Percentiles rank a stretch among this genome's conserved stretches.
These are phyloP conservation scores for Epichloe gansuensis DNA, from an alignment of 2,329 filamentous ascomycete genomes.

Conservation along the genomic window DNA sequence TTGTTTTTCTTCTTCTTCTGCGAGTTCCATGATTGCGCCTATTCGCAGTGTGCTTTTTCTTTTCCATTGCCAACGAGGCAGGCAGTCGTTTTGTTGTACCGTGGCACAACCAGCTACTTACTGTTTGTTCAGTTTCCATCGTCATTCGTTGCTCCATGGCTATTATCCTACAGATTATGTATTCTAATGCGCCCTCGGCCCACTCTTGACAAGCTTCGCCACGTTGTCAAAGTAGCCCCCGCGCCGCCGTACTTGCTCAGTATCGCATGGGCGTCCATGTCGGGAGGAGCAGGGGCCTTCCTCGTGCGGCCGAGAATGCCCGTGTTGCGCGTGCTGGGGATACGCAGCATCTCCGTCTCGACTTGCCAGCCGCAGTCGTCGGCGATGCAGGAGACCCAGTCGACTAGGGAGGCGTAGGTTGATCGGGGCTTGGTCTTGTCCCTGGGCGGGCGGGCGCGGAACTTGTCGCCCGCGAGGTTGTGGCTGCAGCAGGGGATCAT, in stretches of 20 bases:
- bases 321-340: conserved; percentile 83
- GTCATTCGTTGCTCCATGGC: too few species aligned
- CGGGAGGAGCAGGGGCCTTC: neutral
- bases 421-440: conserved; percentile 44
- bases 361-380: conserved; percentile 60
- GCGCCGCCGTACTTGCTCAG: conserved; percentile 42
- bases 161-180: too few species aligned
- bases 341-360: conserved; percentile 77
- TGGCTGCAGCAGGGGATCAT: conserved; percentile 95
- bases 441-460: conserved; percentile 51
- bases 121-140: too few species aligned
- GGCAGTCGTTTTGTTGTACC: too few species aligned
- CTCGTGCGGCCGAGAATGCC: conserved; percentile 53
- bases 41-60: too few species aligned
- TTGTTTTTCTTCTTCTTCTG: too few species aligned
- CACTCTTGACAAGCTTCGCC: conserved; percentile 43
- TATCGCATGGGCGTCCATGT: conserved; percentile 28
- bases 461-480: conserved; percentile 61
- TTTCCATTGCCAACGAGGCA: too few species aligned
- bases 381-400: conserved; percentile 61
- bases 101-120: too few species aligned
- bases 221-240: conserved; percentile 48
- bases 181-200: conserved; percentile 26
- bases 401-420: conserved; percentile 72
- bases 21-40: too few species aligned